Base-by-base conservation (phyloP, 768 basidiomycete genomes). In the Pisolithus orientalis region DNA sequence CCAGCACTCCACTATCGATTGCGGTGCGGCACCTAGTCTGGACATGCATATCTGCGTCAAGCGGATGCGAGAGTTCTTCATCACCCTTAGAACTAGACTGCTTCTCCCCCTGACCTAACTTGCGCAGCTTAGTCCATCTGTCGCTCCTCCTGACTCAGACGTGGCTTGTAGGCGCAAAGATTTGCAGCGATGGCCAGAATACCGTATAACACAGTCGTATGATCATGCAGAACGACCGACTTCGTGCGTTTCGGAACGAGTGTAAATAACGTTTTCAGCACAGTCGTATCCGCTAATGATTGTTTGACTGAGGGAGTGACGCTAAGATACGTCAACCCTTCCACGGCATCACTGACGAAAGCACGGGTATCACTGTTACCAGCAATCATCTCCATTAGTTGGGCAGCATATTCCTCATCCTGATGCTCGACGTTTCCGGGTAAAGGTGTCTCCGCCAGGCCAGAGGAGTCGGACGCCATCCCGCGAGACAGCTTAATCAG, bases 241-340 rank as follows among this genome's bases (percentile, higher is more conserved):
- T 63, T 52, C 64, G 78, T 83, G 46, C 71, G 77, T 25, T 66
- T 65, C n/a, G 84, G 80, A 47, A 83, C 69, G 39, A 85, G 71
- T 16, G 77, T 64, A 61, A 85, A 82, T 7, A 86, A 74, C 45
- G 70, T 69, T 47, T 71, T 72, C 44, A 91, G 74, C 64, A 91
- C 83, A 0, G 71, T 16, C 57, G 84, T 76, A 14, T 69, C 71
- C 6, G 84, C 79, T 47, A 94, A 67, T 25, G 58, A 62, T 53
- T 87, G 83, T 62, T 90, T 87, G 53, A 87, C 74, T 2, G 65
- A 54, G 1, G 87, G 74, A 57, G 82, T 77, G 45, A 78, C 70
- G 53, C 83, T 89, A 52, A 92, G 79, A 67, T 94, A 87, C n/a
- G 87, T 89, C 47, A 96, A 71, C 0, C 86, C 91, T 70, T 96